A percentile compares a stretch with the other conserved stretches of the same genome.
Evolutionary conservation across 179 eudicot species (phyloP).

Genomic region (Beta macrorhiza): DNA sequence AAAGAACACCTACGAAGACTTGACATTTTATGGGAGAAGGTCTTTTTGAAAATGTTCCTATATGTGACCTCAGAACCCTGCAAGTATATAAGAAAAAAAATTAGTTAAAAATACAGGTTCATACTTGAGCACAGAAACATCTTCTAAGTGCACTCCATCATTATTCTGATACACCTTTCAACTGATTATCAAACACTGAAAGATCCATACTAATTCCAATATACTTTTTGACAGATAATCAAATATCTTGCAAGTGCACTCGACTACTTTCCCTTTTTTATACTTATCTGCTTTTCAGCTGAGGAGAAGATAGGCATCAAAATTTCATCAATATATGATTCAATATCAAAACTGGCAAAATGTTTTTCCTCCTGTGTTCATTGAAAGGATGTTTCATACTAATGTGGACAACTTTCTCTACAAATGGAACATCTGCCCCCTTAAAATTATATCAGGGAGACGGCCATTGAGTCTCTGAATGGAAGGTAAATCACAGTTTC

Average conservation of each 20-base stretch:
- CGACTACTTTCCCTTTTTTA: not conserved
- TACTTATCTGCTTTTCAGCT: not conserved
- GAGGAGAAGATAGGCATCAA: not conserved
- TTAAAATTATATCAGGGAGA: not conserved
- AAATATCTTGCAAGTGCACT: not conserved
- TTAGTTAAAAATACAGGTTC: not conserved
- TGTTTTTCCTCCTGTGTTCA: not conserved
- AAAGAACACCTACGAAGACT: constrained; percentile 31
- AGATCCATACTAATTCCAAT: not conserved
- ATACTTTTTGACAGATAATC: not conserved
- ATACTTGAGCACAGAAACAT: not conserved
- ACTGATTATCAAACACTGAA: too few species aligned
- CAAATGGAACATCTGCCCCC: not conserved
- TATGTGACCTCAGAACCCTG: constrained; percentile 52
- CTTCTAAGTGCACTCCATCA: constrained; percentile 2
- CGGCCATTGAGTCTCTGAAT: not conserved
- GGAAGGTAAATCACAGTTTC: not conserved
- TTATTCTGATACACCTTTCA: not conserved
- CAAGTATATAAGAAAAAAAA: constrained; percentile 24
- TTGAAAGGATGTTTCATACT: not conserved
- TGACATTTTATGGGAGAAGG: constrained; percentile 22
- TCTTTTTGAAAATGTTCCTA: constrained; percentile 30
- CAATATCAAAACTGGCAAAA: not conserved
- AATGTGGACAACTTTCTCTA: not conserved
- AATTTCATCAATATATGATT: not conserved